Evolutionary conservation across 345 rosid species (phyloP).

Genomic region (Arabidopsis suecica): DNA sequence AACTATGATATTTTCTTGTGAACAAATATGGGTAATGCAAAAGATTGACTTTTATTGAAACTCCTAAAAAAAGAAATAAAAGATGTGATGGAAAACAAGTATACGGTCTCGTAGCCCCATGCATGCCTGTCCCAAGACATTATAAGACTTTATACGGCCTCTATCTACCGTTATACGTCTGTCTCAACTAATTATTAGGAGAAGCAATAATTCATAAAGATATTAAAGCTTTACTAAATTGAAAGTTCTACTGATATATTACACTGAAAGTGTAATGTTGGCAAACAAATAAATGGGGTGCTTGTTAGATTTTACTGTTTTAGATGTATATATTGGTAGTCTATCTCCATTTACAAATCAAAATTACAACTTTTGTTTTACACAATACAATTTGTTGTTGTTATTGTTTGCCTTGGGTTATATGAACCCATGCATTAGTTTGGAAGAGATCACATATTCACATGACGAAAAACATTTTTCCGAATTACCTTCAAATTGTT

Average conservation of each 20-base stretch:
- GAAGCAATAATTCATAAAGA: not conserved
- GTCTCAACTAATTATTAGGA: not conserved
- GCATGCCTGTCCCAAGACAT: not conserved
- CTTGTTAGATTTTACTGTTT: not conserved
- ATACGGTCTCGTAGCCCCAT: not conserved
- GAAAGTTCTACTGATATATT: too few species aligned
- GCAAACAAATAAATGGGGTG: not conserved
- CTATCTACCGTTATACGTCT: not conserved
- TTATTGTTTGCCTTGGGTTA: too few species aligned
- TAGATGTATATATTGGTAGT: not conserved
- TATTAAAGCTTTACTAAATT: not conserved
- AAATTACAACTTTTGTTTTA: not conserved
- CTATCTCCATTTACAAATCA: not conserved
- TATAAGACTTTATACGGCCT: not conserved
- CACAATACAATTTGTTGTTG: too few species aligned
- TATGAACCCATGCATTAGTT: too few species aligned
- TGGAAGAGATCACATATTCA: too few species aligned
- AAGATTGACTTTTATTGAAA: not conserved
- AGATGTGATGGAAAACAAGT: not conserved
- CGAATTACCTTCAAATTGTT: too few species aligned
- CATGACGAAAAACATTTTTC: too few species aligned
- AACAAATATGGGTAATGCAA: not conserved
- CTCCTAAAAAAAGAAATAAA: not conserved
- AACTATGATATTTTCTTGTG: not conserved
- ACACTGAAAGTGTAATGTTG: not conserved